Conservation (phyloP, 1,284 basidiomycete species). For the Ceratobasidium sp. region DNA sequence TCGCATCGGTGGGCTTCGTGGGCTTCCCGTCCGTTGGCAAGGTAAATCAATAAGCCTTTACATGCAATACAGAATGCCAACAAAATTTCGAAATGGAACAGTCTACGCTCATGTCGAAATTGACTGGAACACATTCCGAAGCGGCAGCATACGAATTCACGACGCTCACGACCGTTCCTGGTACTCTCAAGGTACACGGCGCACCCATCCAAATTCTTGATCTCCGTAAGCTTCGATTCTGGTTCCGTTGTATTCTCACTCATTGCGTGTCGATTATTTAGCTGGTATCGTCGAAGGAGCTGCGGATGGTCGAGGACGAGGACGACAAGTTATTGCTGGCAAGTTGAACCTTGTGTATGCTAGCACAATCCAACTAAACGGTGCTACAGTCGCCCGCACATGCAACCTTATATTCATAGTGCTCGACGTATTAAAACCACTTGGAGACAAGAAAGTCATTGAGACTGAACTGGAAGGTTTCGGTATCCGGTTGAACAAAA, state of each 20-base stretch:
- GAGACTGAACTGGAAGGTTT: constrained; percentile 95
- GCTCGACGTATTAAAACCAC: constrained; percentile 95
- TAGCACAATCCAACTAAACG: neutral
- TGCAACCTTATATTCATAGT: constrained; percentile 99
- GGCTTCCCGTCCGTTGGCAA: constrained; percentile 89
- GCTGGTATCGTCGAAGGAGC: constrained; percentile 99
- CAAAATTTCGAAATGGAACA: constrained; percentile 52
- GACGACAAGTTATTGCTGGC: constrained; percentile 79
- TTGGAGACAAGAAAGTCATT: constrained; percentile 92
- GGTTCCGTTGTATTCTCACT: constrained; percentile 37
- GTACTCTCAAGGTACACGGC: constrained; percentile 93
- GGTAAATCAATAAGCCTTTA: constrained; percentile 54
- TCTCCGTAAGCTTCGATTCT: constrained; percentile 64
- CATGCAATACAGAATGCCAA: constrained; percentile 42
- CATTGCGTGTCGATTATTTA: constrained; percentile 48
- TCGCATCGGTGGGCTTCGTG: constrained; percentile 94
- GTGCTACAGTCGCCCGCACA: constrained; percentile 83
- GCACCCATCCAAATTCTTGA: constrained; percentile 89
- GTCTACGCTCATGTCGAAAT: constrained; percentile 97
- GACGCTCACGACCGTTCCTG: constrained; percentile 90
- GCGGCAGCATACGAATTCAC: constrained; percentile 99
- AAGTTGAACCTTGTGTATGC: neutral
- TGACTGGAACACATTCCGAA: constrained; percentile 97
- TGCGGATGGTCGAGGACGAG: constrained; percentile 96
- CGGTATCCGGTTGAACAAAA: constrained; percentile 95